Evolutionary conservation across 495 filamentous ascomycete genomes (phyloP), one percentile per base, ranked within the genome.

Genomic region (Ramalina intermedia): DNA sequence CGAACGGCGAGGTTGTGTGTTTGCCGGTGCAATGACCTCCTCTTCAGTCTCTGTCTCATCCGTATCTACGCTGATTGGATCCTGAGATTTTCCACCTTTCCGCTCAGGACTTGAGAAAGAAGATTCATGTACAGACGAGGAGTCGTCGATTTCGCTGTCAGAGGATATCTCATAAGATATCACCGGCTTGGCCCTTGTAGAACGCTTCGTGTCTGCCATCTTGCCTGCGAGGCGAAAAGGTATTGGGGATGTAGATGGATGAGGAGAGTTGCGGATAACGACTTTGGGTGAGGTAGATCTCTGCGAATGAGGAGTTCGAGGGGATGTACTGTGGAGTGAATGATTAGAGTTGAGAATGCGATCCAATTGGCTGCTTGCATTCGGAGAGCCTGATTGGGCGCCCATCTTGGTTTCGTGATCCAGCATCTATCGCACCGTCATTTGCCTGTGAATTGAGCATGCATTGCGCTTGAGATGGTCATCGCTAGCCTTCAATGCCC

Each of bases 131-230:
- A 26, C 38, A 3, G 44, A 50, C 12, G 47, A 43, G 20, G 38
- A 5, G 21, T 51, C 43, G 7, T 24, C 26, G 18, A 38, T 37
- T 2, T 60, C 55, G 4, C 45, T 50, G 18, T 57, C 57, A 33
- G 46, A 48, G n/a, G 55, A 57, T 16, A 60, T 55, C 40, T 55
- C 49, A 17, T 60, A 60, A 3, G 55, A 53, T 17, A 60, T 43
- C 29, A 33, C 42, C n/a, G 24, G 44, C n/a, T 47, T 47, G 11
- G 6, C 12, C n/a, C 44, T 27, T 16, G 33, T 47, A 16, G 16
- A 17, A 17, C 26, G 13, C n/a, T 35, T 27, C 24, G 13, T 2
- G 18, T 47, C 14, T 11, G 29, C 44, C 44, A 47, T 47, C 6
- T 20, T 27, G 7, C 33, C 18, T 9, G 17, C 44, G n/a, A 17